phyloP scores from a whole-genome alignment of 495 filamentous ascomycete species.

The Tuber umbilicatum region DNA sequence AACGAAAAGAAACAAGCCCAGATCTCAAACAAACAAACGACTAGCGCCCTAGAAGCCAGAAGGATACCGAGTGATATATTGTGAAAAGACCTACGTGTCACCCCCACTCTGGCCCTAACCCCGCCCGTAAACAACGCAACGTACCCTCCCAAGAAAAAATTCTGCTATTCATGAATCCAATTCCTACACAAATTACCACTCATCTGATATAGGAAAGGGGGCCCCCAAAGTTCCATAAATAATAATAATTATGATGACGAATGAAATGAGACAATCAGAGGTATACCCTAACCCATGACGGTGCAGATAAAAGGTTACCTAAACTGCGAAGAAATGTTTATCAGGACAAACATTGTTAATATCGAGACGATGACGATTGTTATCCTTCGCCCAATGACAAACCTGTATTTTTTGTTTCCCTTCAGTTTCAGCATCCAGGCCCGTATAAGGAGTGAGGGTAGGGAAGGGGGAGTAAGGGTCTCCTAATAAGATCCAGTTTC shows the following conservation, averaged over 20 bases:
- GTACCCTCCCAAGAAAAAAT: not conserved
- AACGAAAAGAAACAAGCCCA: not conserved
- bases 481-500: not conserved
- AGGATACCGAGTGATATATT: not conserved
- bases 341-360: not conserved
- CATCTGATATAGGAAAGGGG: not conserved
- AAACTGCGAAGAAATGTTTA: not conserved
- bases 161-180: not conserved
- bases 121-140: not conserved
- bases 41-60: not conserved
- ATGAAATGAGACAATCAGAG: not conserved
- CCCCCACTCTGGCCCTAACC: not conserved
- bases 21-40: not conserved
- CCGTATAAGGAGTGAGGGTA: not conserved
- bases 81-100: not conserved
- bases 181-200: not conserved
- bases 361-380: not conserved
- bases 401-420: not conserved
- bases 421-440: not conserved
- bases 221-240: not conserved
- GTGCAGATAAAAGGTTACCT: not conserved
- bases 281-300: not conserved
- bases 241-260: not conserved
- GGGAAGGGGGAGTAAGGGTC: not conserved
- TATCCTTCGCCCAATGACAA: not conserved